phyloP scores from a whole-genome alignment of 164 flowering plant genomes.

The Piper longum region DNA sequence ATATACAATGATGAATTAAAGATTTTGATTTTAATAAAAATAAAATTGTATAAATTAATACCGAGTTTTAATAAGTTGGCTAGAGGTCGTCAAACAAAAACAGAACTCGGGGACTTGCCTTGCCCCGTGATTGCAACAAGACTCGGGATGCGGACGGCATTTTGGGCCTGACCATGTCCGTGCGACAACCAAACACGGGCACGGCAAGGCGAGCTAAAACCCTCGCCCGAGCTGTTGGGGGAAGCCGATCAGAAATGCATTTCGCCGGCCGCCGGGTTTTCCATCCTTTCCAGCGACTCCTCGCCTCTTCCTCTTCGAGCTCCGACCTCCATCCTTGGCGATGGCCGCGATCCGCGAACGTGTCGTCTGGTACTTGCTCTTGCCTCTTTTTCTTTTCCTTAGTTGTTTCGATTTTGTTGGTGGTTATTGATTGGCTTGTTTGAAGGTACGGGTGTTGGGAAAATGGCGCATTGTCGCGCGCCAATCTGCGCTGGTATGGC shows the following conservation, averaged over 20 bases:
- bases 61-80: no score
- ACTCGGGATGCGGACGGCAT: no score
- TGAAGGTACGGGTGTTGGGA: background rate
- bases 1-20: no score
- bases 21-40: no score
- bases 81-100: no score
- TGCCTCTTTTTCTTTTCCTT: background rate
- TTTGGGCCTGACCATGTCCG: no score
- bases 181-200: no score
- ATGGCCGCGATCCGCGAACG: slow-evolving; percentile 1
- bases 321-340: background rate
- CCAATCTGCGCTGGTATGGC: background rate
- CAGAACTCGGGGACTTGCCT: no score
- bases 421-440: background rate
- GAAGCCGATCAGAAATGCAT: background rate
- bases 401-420: background rate
- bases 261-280: background rate
- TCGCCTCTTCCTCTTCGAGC: background rate
- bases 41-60: no score
- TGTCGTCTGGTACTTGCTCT: slow-evolving; percentile 4
- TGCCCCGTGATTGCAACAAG: no score
- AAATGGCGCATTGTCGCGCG: background rate
- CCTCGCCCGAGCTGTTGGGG: background rate
- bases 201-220: background rate
- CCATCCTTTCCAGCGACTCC: background rate